Evolutionary conservation across 2,329 filamentous ascomycete species (phyloP).

Genomic region (Pseudofabraea citricarpa): DNA sequence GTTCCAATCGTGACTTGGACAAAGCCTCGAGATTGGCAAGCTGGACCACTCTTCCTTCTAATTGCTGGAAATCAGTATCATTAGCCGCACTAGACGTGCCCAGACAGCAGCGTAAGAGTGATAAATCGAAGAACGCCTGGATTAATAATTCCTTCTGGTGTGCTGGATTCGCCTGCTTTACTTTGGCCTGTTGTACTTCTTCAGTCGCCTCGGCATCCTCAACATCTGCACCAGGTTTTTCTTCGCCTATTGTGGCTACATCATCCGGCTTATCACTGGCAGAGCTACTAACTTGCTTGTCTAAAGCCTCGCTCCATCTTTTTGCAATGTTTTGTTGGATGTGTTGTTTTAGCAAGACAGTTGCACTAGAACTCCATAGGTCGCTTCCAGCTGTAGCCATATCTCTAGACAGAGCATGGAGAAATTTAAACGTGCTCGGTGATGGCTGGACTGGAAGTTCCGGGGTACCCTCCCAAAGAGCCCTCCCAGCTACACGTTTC

Average conservation of each 20-base stretch:
- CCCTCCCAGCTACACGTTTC: constrained; percentile 52
- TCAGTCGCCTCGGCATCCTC: constrained; percentile 1
- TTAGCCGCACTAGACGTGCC: constrained; percentile 20
- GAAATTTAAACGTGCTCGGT: constrained; percentile 64
- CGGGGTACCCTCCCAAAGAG: constrained; percentile 77
- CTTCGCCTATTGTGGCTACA: neutral
- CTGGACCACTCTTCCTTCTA: constrained; percentile 34
- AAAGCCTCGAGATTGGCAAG: constrained; percentile 45
- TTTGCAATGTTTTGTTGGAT: constrained; percentile 44
- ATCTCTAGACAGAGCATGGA: constrained; percentile 57
- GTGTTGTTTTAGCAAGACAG: constrained; percentile 55
- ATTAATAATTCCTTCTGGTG: constrained; percentile 40
- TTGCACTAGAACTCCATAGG: constrained; percentile 71
- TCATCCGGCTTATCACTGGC: constrained; percentile 2
- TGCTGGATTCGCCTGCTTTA: constrained; percentile 7
- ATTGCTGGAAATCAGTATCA: constrained; percentile 40
- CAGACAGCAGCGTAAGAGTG: constrained; percentile 44
- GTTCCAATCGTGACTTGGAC: constrained; percentile 49
- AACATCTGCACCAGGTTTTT: neutral
- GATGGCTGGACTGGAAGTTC: constrained; percentile 75
- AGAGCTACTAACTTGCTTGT: constrained; percentile 13
- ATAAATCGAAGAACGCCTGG: constrained; percentile 59
- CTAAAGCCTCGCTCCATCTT: constrained; percentile 29
- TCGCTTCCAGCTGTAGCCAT: constrained; percentile 73
- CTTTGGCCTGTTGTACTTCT: neutral